Conservation (phyloP, 441 rosid species). For the Pelargonium myrrhifolium region DNA sequence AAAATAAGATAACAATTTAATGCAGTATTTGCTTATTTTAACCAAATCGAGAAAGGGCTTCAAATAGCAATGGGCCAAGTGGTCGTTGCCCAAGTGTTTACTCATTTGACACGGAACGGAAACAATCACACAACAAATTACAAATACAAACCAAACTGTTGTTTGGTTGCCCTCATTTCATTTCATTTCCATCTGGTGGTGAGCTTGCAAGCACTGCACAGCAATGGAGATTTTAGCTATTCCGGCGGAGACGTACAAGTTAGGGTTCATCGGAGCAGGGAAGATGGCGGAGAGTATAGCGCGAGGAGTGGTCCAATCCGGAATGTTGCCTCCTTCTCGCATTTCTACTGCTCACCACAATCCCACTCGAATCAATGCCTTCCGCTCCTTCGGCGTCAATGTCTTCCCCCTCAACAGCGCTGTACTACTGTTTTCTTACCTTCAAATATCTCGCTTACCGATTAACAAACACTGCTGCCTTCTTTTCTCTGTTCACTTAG, state of each 20-base stretch:
- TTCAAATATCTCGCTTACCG: not conserved
- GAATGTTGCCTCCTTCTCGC: conserved; percentile 58
- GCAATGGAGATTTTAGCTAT: conserved; percentile 45
- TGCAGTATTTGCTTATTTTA: too few species aligned
- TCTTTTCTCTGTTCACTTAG: not conserved
- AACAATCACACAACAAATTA: too few species aligned
- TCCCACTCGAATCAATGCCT: conserved; percentile 47
- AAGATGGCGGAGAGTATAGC: conserved; percentile 95
- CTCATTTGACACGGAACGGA: too few species aligned
- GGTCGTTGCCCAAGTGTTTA: too few species aligned
- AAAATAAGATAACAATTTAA: too few species aligned
- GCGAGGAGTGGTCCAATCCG: conserved; percentile 66
- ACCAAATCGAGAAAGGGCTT: too few species aligned
- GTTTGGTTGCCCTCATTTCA: too few species aligned
- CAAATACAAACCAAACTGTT: too few species aligned
- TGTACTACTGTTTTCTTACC: too few species aligned
- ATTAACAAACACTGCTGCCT: not conserved
- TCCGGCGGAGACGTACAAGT: conserved; percentile 44
- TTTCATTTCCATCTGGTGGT: too few species aligned
- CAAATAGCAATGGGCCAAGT: too few species aligned
- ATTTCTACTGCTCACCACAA: conserved; percentile 58
- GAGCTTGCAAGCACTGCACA: not conserved
- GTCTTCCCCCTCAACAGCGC: conserved; percentile 43
- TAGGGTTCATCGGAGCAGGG: conserved; percentile 89
- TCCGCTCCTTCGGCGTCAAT: conserved; percentile 61